Base-by-base conservation (phyloP, 345 rosid species). In the Pelargonium nanum region DNA sequence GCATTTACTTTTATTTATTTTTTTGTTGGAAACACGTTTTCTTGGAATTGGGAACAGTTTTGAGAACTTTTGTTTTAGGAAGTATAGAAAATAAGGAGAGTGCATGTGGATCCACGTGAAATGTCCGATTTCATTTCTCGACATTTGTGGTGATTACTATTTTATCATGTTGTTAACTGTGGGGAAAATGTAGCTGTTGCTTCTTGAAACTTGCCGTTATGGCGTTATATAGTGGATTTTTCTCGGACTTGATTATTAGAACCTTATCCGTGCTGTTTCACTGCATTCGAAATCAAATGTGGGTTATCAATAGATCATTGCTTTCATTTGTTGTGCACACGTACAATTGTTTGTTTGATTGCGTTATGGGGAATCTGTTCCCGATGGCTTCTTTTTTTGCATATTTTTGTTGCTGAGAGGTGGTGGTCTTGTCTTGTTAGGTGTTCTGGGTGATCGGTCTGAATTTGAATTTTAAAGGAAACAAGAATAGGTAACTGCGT, bases 401-500 rank as follows among this genome's bases (percentile, higher is more conserved):
- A 34, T 40, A 40, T 2, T 30, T 40, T 40, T 40, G 1, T 40
- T 40, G 0, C 48, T 9, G 13, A 40, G 48, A 40, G 48, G 48
- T 12, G 16, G 12, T 40, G 48, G 15, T 40, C 13, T 40, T 40
- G 48, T 17, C 16, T 12, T 40, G 13, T 2, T 30, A 40, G 48
- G 48, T 40, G 48, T 15, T 54, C 20, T 54, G 24, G 9, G 15
- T 22, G 19, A 15, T 21, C 20, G 16, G 57, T 54, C 23, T 21
- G 12, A 8, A 15, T 54, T 54, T 24, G 25, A 6, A 6, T 24
- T 20, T 54, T 54, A 54, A 13, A 20, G 25, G 8, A 15, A 24
- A 54, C 25, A 26, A 73, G 69, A 61, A 69, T 80, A 71, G 73
- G 83, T 74, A 75, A 73, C 59, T 77, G 75, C 62, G 61, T 72